These are phyloP conservation scores for Phlegmacium glaucopus DNA, from an alignment of 768 basidiomycete species.

Conservation along the genomic window DNA sequence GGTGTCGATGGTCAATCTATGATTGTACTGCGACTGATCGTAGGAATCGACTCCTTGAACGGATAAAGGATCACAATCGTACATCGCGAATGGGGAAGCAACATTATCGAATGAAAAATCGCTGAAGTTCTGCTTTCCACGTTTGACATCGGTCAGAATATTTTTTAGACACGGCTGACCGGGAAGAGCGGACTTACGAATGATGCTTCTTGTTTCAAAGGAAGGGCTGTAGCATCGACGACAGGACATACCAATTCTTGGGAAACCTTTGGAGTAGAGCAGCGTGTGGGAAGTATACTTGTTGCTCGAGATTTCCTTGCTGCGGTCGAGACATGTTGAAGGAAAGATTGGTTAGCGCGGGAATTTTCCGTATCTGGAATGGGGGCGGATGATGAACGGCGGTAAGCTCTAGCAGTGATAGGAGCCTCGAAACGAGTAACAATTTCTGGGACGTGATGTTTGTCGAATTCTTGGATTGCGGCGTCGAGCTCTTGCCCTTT, in stretches of 20 bases:
- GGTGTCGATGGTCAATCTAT: slow-evolving; percentile 37
- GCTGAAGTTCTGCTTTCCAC: slow-evolving; percentile 35
- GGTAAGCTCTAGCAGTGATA: slow-evolving; percentile 69
- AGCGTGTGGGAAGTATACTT: slow-evolving; percentile 36
- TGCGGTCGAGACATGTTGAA: slow-evolving; percentile 22
- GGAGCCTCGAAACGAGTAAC: slow-evolving; percentile 76
- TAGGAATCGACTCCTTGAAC: slow-evolving; percentile 16
- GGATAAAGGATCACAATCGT: slow-evolving; percentile 28
- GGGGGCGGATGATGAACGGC: slow-evolving; percentile 64
- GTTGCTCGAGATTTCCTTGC: slow-evolving; percentile 28
- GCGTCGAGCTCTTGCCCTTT: slow-evolving; percentile 53
- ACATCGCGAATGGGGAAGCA: slow-evolving; percentile 25
- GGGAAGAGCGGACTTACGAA: slow-evolving; percentile 40
- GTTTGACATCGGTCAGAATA: neutral
- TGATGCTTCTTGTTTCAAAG: slow-evolving; percentile 40
- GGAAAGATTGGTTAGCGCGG: slow-evolving; percentile 29
- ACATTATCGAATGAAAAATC: slow-evolving; percentile 44
- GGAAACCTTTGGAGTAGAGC: slow-evolving; percentile 22
- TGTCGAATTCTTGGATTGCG: slow-evolving; percentile 61
- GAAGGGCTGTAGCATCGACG: slow-evolving; percentile 23
- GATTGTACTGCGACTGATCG: slow-evolving; percentile 8
- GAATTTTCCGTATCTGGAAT: slow-evolving; percentile 37
- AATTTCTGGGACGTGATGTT: slow-evolving; percentile 55
- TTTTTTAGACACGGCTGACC: neutral
- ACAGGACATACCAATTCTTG: slow-evolving; percentile 12